A percentile compares a stretch with the other conserved stretches of the same genome.
phyloP scores from a whole-genome alignment of 2,329 filamentous ascomycete species.

The Ascocoryne sarcoides region DNA sequence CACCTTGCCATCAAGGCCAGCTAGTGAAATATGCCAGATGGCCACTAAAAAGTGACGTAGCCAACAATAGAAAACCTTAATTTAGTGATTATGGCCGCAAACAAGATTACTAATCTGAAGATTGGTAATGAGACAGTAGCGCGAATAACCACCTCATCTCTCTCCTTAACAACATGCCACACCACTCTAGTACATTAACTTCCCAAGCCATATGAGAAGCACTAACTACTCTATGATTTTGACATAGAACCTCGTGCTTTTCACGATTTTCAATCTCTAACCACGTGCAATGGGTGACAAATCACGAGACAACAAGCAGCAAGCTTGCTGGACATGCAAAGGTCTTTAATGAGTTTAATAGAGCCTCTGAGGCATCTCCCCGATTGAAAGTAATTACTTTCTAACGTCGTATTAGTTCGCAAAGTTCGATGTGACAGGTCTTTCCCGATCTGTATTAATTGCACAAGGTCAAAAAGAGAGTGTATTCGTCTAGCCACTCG shows the following conservation, averaged over 20 bases:
- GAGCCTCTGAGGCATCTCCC: conserved; percentile 1
- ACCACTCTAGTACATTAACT: not conserved
- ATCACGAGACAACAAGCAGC: conserved; percentile 1
- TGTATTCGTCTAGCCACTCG: conserved; percentile 3
- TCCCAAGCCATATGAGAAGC: not conserved
- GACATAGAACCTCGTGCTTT: not conserved
- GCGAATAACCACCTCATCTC: not conserved
- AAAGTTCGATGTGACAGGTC: conserved; percentile 8
- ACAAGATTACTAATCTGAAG: not conserved
- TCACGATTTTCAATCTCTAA: not conserved
- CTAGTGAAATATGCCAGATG: not conserved
- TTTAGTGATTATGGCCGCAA: not conserved
- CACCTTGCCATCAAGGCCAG: not conserved
- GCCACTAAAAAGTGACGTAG: not conserved
- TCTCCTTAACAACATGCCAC: not conserved
- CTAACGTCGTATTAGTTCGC: conserved; percentile 5
- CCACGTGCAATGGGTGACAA: conserved; percentile 1
- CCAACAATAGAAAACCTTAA: not conserved
- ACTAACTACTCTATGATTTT: not conserved
- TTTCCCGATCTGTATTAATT: conserved; percentile 6
- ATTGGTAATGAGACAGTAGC: not conserved
- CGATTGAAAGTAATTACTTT: not conserved
- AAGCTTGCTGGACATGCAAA: conserved; percentile 8
- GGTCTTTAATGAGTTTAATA: conserved; percentile 2
- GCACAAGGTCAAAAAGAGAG: conserved; percentile 5